Percentiles rank a stretch among this genome's conserved stretches.
Evolutionary conservation across 768 basidiomycete species (phyloP).

Genomic region (Lentinula raphanica): DNA sequence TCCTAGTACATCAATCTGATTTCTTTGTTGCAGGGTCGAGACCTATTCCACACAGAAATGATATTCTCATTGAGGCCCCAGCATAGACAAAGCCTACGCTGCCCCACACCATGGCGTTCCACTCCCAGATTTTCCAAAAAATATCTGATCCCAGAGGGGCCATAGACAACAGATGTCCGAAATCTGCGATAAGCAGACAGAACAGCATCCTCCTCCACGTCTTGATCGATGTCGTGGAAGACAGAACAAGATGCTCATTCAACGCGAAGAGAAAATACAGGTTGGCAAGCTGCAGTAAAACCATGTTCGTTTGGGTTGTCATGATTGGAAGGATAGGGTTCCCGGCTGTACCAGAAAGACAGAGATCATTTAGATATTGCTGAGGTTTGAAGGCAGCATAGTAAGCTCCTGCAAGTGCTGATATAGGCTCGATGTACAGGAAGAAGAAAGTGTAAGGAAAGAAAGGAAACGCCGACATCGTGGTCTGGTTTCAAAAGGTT

Average conservation of each 20-base stretch:
- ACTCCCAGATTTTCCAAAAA: constrained; percentile 39
- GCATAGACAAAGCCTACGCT: constrained; percentile 49
- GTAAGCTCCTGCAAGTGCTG: constrained; percentile 42
- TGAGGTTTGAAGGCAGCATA: constrained; percentile 37
- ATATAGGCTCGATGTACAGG: constrained; percentile 47
- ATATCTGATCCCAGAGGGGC: constrained; percentile 35
- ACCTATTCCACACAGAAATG: constrained; percentile 35
- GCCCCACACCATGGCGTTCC: constrained; percentile 52
- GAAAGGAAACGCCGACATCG: constrained; percentile 12
- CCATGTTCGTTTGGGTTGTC: constrained; percentile 27
- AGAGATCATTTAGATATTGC: constrained; percentile 35
- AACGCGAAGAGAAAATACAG: constrained; percentile 47
- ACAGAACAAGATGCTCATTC: constrained; percentile 45
- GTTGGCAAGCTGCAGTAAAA: constrained; percentile 43
- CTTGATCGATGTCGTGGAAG: constrained; percentile 32
- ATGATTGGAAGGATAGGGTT: neutral
- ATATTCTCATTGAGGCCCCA: constrained; percentile 39
- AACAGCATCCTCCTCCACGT: constrained; percentile 41
- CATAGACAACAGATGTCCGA: constrained; percentile 44
- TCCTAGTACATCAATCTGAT: no score
- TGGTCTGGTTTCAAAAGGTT: neutral
- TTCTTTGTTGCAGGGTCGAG: constrained; percentile 3
- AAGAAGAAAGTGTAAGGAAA: constrained; percentile 42
- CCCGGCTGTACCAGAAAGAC: constrained; percentile 8
- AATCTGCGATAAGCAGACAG: constrained; percentile 42